Base-by-base conservation (phyloP, 768 basidiomycete genomes). In the Pleurotus cornucopiae region DNA sequence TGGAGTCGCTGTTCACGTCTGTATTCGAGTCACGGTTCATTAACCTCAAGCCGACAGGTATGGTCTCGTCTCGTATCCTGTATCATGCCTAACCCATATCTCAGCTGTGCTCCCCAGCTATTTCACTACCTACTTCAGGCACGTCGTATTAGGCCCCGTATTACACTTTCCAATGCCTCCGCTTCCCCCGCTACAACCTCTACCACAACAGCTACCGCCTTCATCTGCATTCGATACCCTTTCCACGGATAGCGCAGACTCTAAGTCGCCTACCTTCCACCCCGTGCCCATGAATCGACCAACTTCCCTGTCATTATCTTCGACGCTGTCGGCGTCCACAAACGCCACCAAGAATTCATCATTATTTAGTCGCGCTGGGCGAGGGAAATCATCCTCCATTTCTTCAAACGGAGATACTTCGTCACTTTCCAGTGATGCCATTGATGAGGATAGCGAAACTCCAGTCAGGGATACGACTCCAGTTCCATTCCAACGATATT, bases 1-100 rank as follows among this genome's bases (percentile, higher is more conserved):
- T 89, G 20, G 86, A 90, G 63, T 83, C 80, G 13, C 71, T 90
- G 54, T 84, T 79, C 67, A 76, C 76, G 58, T 79, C 85, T 59
- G 81, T 89, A 39, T 89, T 84, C 63, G 83, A 84, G 61, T 80
- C 79, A 58, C 79, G 88, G 4, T 89, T 89, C 61, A 85, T 90
- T 61, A 89, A 89, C 63, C 71, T 79, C 60, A 82, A 76, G 56
- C 88, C 88, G 21, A 85, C 84, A 58, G 82, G 88, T 84, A 64
- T 63, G 78, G 66, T 26, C 13, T 20, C 18, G 49, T 57, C 56
- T n/a, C 46, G 30, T 56, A 37, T 34, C 21, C 49, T 34, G 34
- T 39, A 13, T 49, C 40, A 52, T 2, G 20, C 6, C 30, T 49
- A 45, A 40, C 56, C 45, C 25, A 21, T 58, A 21, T 55, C 41